Evolutionary conservation across 805 yeast species (phyloP), one percentile per base, ranked within the genome.

Genomic region (Ogataea minuta): DNA sequence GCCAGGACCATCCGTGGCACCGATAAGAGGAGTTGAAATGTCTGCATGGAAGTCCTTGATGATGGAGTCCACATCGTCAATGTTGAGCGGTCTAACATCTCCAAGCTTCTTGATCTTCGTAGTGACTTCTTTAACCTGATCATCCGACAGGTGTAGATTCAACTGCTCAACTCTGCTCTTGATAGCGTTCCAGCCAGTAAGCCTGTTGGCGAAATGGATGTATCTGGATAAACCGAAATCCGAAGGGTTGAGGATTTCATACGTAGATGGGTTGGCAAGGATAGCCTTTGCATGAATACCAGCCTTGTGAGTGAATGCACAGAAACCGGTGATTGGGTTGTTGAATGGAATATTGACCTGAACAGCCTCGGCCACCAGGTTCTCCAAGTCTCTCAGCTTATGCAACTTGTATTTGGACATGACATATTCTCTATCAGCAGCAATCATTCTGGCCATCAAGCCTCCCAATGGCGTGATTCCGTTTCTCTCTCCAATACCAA

Each of bases 121-220:
- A 4, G 81, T 76, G 28, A 76, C 77, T 52, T 67, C 74, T 62
- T 76, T 76, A 56, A 75, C 67, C 62, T 76, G 81, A 42, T 72
- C 78, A 54, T 76, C 81, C 31, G 76, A 65, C 56, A 76, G 63
- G 50, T 72, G 63, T 62, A 76, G 65, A 54, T 76, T 76, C 63
- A 76, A 67, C 53, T 76, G 81, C 55, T 76, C 81, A 37, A 76
- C 80, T 62, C 81, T 68, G 25, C 77, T 68, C 57, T 76, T 76
- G 60, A 76, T 76, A 25, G 81, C 81, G 54, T 75, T 76, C 81
- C 81, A 76, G 24, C 81, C 81, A 10, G 81, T 76, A 56, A 76
- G 67, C 56, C 80, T 66, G 64, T 74, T 75, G 46, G 81, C 81
- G 50, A 76, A 76, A 56, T 76, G 80, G 45, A 76, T 76, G 55